Evolutionary conservation across 2,329 filamentous ascomycete genomes (phyloP).

Genomic region (Colletotrichum abscissum): DNA sequence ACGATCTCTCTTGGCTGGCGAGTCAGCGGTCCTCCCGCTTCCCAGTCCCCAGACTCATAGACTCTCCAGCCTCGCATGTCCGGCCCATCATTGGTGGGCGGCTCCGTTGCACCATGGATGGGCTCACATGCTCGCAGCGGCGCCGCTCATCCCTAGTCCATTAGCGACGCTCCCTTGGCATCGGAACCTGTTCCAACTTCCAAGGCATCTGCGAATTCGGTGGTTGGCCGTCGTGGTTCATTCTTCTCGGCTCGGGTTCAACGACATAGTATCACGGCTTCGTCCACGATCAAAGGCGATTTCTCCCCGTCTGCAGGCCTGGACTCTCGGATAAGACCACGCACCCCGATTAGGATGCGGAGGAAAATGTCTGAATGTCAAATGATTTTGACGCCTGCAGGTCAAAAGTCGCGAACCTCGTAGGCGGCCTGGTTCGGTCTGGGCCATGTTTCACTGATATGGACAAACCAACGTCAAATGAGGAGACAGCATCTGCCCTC

Average conservation of each 20-base stretch:
- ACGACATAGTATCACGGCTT: background rate
- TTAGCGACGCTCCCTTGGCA: constrained; percentile 3
- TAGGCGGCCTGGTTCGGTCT: constrained; percentile 28
- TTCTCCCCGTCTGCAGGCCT: background rate
- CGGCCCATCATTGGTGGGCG: constrained; percentile 14
- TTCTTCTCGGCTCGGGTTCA: background rate
- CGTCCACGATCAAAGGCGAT: background rate
- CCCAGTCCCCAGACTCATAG: constrained; percentile 5
- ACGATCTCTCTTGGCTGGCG: constrained; percentile 29
- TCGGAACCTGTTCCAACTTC: background rate
- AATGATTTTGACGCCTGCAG: constrained; percentile 21
- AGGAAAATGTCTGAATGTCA: constrained; percentile 18
- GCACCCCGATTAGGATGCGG: background rate
- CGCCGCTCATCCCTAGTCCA: constrained; percentile 17
- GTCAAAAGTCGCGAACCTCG: constrained; percentile 21
- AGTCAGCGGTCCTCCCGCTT: constrained; percentile 30
- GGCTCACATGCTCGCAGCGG: constrained; percentile 29
- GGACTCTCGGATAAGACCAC: background rate
- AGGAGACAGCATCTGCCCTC: constrained; percentile 32
- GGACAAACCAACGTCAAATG: constrained; percentile 22
- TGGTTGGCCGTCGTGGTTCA: constrained; percentile 9
- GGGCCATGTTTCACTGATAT: constrained; percentile 36
- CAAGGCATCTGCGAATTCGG: background rate
- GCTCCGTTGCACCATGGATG: constrained; percentile 21
- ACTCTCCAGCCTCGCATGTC: constrained; percentile 29